Evolutionary conservation across 2,329 filamentous ascomycete species (phyloP).

Genomic region (Coniochaeta sp.): DNA sequence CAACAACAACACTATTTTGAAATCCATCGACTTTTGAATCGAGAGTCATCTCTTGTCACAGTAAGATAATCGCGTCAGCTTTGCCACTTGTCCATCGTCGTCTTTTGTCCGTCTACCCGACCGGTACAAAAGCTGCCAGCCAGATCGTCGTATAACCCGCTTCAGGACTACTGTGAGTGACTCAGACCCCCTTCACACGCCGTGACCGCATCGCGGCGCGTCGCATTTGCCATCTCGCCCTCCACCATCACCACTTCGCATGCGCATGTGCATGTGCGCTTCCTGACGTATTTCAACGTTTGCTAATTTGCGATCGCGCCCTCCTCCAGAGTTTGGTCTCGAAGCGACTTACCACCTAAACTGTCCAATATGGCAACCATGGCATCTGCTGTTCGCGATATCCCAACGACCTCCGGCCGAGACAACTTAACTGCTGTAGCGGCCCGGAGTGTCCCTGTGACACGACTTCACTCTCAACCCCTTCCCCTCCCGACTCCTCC

Average conservation of each 20-base stretch:
- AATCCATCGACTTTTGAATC: conserved; percentile 33
- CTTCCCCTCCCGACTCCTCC: conserved; percentile 86
- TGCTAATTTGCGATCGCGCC: conserved; percentile 21
- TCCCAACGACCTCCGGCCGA: conserved; percentile 54
- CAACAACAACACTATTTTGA: conserved; percentile 37
- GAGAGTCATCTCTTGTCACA: conserved; percentile 53
- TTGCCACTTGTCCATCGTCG: conserved; percentile 28
- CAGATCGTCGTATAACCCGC: conserved; percentile 7
- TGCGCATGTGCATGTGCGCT: not conserved
- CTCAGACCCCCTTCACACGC: conserved; percentile 9
- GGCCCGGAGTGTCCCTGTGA: conserved; percentile 57
- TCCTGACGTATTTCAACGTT: not conserved
- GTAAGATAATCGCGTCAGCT: conserved; percentile 52
- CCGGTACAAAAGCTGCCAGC: conserved; percentile 10
- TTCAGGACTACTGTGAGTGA: conserved; percentile 24
- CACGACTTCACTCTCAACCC: conserved; percentile 42
- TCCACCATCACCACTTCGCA: conserved; percentile 14
- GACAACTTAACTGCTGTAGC: conserved; percentile 69
- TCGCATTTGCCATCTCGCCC: not conserved
- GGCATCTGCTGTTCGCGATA: conserved; percentile 62
- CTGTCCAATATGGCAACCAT: conserved; percentile 52
- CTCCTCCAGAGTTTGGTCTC: conserved; percentile 30
- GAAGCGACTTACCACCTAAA: conserved; percentile 30
- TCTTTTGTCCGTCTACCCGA: conserved; percentile 22
- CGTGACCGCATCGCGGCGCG: not conserved